Evolutionary conservation across 2,329 filamentous ascomycete genomes (phyloP).

Genomic region (Penicillium olsonii): DNA sequence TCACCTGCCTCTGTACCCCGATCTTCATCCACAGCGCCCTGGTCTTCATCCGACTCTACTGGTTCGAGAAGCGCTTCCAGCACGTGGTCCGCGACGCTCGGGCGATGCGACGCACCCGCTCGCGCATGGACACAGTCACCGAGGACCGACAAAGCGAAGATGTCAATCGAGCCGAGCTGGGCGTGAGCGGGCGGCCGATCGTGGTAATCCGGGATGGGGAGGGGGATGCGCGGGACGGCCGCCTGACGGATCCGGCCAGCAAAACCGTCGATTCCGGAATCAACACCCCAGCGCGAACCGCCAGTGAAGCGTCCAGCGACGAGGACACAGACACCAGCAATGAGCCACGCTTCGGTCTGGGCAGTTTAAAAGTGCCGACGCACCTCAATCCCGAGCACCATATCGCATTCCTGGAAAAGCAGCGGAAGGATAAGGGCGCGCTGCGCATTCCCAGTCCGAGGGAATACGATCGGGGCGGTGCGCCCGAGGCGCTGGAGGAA

Average conservation of each 20-base stretch:
- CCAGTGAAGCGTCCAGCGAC: conserved; percentile 20
- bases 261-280: conserved; percentile 29
- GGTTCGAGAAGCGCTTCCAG: conserved; percentile 97
- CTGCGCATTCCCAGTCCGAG: conserved; percentile 88
- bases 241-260: conserved; percentile 18
- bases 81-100: conserved; percentile 75
- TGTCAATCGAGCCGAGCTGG: conserved; percentile 36
- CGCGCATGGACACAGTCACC: conserved; percentile 56
- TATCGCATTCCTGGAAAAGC: conserved; percentile 83
- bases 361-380: conserved; percentile 55
- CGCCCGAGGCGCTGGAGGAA: conserved; percentile 62
- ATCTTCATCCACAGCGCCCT: conserved; percentile 83
- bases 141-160: conserved; percentile 45
- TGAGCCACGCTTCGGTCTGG: conserved; percentile 50
- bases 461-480: conserved; percentile 80
- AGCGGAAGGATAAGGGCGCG: conserved; percentile 73
- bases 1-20: conserved; percentile 74
- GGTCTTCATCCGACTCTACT: conserved; percentile 90
- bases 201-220: conserved; percentile 39
- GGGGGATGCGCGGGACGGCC: conserved; percentile 29
- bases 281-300: conserved; percentile 23
- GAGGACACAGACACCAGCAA: conserved; percentile 14
- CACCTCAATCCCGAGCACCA: conserved; percentile 70
- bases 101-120: conserved; percentile 65
- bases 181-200: conserved; percentile 41